These are phyloP conservation scores for Coemansia sp. DNA, from an alignment of 192 early-diverging fungal species.

Conservation along the genomic window DNA sequence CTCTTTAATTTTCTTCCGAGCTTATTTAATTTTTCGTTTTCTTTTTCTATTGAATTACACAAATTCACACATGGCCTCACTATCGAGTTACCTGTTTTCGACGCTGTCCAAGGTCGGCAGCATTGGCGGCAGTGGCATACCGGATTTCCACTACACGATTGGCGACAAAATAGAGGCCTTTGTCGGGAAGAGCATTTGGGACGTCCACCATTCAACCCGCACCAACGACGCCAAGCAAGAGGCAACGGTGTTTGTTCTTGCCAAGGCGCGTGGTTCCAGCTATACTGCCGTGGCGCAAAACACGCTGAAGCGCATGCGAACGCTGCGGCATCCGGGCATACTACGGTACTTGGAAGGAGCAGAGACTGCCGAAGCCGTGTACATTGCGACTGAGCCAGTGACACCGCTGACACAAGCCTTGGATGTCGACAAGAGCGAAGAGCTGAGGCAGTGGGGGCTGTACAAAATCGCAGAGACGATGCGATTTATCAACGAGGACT, in stretches of 20 bases:
- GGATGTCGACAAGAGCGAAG: constrained; percentile 56
- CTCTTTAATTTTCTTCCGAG: background rate
- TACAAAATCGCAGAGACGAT: constrained; percentile 87
- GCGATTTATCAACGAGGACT: constrained; percentile 87
- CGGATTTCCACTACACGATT: constrained; percentile 67
- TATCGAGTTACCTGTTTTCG: constrained; percentile 50
- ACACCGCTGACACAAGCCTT: constrained; percentile 70
- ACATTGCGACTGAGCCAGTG: constrained; percentile 88
- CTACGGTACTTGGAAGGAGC: constrained; percentile 84
- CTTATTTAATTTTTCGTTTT: background rate
- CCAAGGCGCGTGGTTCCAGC: constrained; percentile 65
- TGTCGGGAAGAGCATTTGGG: constrained; percentile 65
- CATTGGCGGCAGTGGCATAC: constrained; percentile 61
- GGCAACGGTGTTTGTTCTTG: constrained; percentile 86
- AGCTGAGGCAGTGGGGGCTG: constrained; percentile 82
- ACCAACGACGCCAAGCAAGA: constrained; percentile 61
- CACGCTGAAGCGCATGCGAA: constrained; percentile 81
- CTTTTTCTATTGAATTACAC: constrained; percentile 6
- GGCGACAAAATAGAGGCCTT: constrained; percentile 67
- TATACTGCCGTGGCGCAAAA: constrained; percentile 85
- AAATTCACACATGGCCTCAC: constrained; percentile 26
- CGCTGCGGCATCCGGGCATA: constrained; percentile 88
- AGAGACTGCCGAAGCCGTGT: constrained; percentile 68
- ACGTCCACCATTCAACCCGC: constrained; percentile 52
- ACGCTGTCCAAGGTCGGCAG: constrained; percentile 49